Percentiles rank a stretch among this genome's conserved stretches.
These are phyloP conservation scores for Kodamaea derodonti DNA, from an alignment of 1,139 yeast genomes.

Conservation along the genomic window DNA sequence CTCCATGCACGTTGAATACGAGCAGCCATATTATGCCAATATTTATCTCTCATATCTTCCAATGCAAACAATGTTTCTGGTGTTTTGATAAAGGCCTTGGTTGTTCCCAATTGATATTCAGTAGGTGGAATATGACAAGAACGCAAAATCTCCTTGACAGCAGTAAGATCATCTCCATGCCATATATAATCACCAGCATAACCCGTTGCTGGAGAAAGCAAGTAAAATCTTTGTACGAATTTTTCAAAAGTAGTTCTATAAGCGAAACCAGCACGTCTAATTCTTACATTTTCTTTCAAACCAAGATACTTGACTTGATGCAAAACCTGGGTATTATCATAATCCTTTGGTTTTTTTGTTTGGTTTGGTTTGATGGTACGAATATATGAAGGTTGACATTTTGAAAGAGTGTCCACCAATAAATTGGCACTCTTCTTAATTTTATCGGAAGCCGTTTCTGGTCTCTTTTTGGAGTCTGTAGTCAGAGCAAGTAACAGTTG, in stretches of 20 bases:
- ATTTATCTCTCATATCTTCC: conserved; percentile 94
- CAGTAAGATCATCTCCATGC: conserved; percentile 82
- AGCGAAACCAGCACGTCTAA: conserved; percentile 98
- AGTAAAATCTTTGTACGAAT: conserved; percentile 92
- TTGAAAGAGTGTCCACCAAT: conserved; percentile 82
- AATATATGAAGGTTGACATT: conserved; percentile 90
- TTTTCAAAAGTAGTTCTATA: conserved; percentile 96
- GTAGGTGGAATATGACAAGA: conserved; percentile 76
- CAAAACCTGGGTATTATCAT: conserved; percentile 82
- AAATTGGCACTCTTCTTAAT: conserved; percentile 90
- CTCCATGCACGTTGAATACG: conserved; percentile 98
- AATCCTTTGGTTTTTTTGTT: conserved; percentile 85
- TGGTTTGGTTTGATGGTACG: conserved; percentile 98
- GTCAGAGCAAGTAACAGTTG: conserved; percentile 55
- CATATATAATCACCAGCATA: conserved; percentile 98
- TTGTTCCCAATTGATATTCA: conserved; percentile 89
- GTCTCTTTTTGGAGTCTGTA: conserved; percentile 72
- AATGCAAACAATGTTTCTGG: conserved; percentile 96
- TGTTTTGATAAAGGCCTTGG: conserved; percentile 94
- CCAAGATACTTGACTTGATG: conserved; percentile 97
- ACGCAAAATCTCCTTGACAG: conserved; percentile 71
- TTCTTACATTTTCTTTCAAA: conserved; percentile 92
- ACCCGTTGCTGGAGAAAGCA: conserved; percentile 84
- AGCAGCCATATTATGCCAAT: conserved; percentile 98
- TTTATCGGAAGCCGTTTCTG: conserved; percentile 97